Evolutionary conservation across 345 rosid genomes (phyloP).

Genomic region (Lepidium aucheri): DNA sequence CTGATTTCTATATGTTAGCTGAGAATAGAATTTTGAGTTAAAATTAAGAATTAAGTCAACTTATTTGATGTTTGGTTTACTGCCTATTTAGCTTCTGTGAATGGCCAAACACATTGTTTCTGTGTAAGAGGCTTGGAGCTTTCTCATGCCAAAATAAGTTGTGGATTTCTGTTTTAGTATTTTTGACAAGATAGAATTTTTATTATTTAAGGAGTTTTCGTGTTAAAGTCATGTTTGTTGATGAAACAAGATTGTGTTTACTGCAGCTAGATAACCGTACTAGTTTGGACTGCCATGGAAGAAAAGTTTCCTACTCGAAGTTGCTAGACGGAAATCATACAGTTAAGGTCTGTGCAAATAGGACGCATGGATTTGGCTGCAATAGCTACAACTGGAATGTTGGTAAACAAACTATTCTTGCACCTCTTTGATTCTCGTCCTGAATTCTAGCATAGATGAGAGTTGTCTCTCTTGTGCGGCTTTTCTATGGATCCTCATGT

Average conservation of each 20-base stretch:
- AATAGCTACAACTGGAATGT: conserved; percentile 60
- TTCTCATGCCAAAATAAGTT: not conserved
- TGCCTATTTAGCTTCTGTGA: not conserved
- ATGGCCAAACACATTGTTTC: not conserved
- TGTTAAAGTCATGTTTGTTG: not conserved
- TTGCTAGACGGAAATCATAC: conserved; percentile 73
- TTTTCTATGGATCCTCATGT: not conserved
- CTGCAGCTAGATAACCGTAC: conserved; percentile 64
- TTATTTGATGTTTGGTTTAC: not conserved
- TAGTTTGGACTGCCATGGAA: conserved; percentile 45
- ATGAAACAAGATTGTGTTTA: not conserved
- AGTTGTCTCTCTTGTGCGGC: not conserved
- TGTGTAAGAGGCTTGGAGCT: not conserved
- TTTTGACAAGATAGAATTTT: not conserved
- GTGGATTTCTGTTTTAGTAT: not conserved
- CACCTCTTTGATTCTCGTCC: not conserved
- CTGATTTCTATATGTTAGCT: not conserved
- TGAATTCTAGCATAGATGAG: not conserved
- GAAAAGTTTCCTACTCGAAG: conserved; percentile 41
- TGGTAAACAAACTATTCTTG: conserved; percentile 45
- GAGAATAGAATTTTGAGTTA: not conserved
- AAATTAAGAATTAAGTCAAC: not conserved
- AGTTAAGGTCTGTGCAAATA: conserved; percentile 59
- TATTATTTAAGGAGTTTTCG: not conserved
- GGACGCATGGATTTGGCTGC: conserved; percentile 49